phyloP scores from a whole-genome alignment of 2,329 filamentous ascomycete genomes.

The Capronia americana region DNA sequence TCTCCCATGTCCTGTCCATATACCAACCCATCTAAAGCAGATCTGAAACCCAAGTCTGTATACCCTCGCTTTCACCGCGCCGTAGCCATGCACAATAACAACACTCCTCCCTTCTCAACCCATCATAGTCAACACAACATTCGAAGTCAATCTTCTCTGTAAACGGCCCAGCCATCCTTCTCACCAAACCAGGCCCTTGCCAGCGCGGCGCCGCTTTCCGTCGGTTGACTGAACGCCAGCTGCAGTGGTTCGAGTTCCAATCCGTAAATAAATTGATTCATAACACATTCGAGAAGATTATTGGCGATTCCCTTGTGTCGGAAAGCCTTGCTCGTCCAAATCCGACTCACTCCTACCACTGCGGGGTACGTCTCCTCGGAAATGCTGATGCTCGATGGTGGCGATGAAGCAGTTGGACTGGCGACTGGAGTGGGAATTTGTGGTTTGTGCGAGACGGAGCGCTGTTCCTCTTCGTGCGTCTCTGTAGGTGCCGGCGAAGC shows the following conservation, averaged over 20 bases:
- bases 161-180: conserved; percentile 65
- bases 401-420: conserved; percentile 35
- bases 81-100: background rate
- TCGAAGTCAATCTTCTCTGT: conserved; percentile 52
- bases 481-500: conserved; percentile 28
- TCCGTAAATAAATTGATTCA: conserved; percentile 62
- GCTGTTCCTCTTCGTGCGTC: conserved; percentile 31
- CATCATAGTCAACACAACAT: conserved; percentile 12
- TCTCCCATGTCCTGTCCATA: conserved; percentile 8
- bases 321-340: conserved; percentile 67
- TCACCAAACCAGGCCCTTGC: conserved; percentile 65
- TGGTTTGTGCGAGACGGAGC: conserved; percentile 19
- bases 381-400: conserved; percentile 54
- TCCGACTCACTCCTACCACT: conserved; percentile 67
- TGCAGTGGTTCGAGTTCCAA: conserved; percentile 61
- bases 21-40: conserved; percentile 11
- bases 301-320: conserved; percentile 64
- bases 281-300: conserved; percentile 62
- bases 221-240: conserved; percentile 71
- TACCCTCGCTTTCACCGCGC: conserved; percentile 2
- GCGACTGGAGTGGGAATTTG: conserved; percentile 34
- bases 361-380: conserved; percentile 53
- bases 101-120: background rate
- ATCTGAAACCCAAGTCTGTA: conserved; percentile 9
- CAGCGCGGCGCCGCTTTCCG: conserved; percentile 64